phyloP scores from a whole-genome alignment of 2,329 filamentous ascomycete genomes.

The Ramularia endophylla region DNA sequence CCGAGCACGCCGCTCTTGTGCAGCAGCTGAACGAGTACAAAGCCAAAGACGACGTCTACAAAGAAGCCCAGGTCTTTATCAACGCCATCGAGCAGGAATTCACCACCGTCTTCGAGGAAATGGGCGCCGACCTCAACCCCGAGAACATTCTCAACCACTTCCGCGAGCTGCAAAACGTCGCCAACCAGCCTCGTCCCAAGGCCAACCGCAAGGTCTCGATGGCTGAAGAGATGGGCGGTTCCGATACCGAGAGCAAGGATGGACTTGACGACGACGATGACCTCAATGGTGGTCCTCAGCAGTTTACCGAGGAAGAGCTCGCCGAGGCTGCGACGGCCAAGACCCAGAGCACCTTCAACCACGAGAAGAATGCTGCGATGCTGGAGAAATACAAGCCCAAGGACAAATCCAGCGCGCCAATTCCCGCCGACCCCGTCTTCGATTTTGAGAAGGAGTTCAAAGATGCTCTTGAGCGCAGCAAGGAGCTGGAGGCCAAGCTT shows the following conservation, averaged over 20 bases:
- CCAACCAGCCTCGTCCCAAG: neutral
- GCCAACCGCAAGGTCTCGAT: slow-evolving; percentile 1
- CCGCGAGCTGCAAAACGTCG: neutral
- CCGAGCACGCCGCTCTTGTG: slow-evolving; percentile 1
- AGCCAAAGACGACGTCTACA: neutral
- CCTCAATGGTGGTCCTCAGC: neutral
- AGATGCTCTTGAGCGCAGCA: neutral
- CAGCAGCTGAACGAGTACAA: neutral
- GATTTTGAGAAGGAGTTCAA: neutral
- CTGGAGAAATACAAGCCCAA: too few relatives aligned
- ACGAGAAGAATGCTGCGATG: too few relatives aligned
- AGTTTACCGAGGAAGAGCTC: neutral
- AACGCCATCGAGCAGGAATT: slow-evolving; percentile 6
- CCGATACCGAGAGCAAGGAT: neutral
- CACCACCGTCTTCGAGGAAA: slow-evolving; percentile 3
- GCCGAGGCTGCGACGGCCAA: neutral
- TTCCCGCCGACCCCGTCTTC: neutral
- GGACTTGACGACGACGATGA: neutral
- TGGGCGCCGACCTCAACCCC: slow-evolving; percentile 8
- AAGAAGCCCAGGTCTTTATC: slow-evolving; percentile 2
- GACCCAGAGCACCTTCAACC: too few relatives aligned
- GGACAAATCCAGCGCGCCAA: neutral
- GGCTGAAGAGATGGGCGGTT: neutral
- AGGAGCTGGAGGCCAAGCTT: neutral
- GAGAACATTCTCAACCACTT: slow-evolving; percentile 8